phyloP scores from a whole-genome alignment of 2,329 filamentous ascomycete genomes.

The Diaporthe caulivora region DNA sequence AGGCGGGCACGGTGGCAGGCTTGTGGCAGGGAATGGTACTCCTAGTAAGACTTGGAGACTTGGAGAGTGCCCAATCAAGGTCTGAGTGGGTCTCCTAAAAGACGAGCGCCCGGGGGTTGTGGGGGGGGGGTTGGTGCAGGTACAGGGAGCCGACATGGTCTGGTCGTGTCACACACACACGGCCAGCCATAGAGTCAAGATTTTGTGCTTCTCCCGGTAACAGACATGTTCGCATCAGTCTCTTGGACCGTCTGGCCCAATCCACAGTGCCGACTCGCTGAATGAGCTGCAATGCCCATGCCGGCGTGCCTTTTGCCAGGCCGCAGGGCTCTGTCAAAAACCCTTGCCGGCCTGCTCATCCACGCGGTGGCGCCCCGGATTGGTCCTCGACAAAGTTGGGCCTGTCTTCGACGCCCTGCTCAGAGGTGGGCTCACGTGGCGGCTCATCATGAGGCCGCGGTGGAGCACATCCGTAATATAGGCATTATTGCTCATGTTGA shows the following conservation, averaged over 20 bases:
- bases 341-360: constrained; percentile 32
- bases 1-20: constrained; percentile 8
- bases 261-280: neutral
- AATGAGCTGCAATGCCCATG: constrained; percentile 38
- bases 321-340: constrained; percentile 20
- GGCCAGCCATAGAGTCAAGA: neutral
- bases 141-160: neutral
- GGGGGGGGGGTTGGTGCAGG: neutral
- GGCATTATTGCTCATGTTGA: constrained; percentile 99
- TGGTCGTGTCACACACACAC: neutral
- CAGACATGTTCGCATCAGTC: constrained; percentile 15
- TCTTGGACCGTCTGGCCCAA: neutral
- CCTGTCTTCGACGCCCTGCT: constrained; percentile 3
- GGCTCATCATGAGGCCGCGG: constrained; percentile 51
- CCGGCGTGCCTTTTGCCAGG: constrained; percentile 36
- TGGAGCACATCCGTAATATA: constrained; percentile 86
- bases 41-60: neutral
- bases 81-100: constrained; percentile 1
- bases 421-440: constrained; percentile 31
- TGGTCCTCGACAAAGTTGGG: constrained; percentile 20
- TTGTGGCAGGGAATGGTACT: neutral
- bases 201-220: constrained; percentile 12
- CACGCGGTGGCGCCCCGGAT: constrained; percentile 18
- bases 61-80: constrained; percentile 22
- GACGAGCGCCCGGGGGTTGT: too few species aligned